Evolutionary conservation across 371 early-diverging fungal species (phyloP).

Genomic region (Mucor irregularis): DNA sequence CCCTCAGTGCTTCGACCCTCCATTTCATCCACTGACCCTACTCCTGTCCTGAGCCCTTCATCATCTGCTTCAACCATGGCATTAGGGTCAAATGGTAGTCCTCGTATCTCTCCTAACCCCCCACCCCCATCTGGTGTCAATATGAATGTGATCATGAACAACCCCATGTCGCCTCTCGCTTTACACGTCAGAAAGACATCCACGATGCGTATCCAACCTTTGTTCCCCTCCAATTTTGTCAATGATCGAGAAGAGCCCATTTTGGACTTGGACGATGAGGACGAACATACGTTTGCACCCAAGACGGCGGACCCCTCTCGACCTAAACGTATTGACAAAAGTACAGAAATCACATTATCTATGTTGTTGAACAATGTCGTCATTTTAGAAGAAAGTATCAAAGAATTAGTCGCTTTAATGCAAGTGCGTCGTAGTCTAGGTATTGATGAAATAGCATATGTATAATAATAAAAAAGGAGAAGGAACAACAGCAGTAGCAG

Average conservation of each 20-base stretch:
- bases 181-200: constrained; percentile 46
- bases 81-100: background rate
- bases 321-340: constrained; percentile 39
- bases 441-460: constrained; percentile 53
- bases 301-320: constrained; percentile 37
- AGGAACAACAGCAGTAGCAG: too few species aligned
- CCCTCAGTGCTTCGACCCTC: constrained; percentile 18
- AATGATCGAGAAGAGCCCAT: constrained; percentile 48
- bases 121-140: constrained; percentile 6
- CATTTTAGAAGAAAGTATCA: constrained; percentile 88
- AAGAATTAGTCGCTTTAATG: constrained; percentile 85
- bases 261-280: constrained; percentile 42
- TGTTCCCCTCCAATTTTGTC: constrained; percentile 62
- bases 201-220: constrained; percentile 53
- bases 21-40: background rate
- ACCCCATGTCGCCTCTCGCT: constrained; percentile 42
- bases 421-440: constrained; percentile 80
- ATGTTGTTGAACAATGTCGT: constrained; percentile 85
- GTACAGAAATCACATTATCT: constrained; percentile 60
- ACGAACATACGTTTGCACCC: constrained; percentile 49
- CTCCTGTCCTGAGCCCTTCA: constrained; percentile 17
- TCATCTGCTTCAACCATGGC: constrained; percentile 9
- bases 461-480: background rate
- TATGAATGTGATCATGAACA: constrained; percentile 17
- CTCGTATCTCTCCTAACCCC: constrained; percentile 8